Evolutionary conservation across 805 yeast species (phyloP).

Genomic region (Metschnikowia matae): DNA sequence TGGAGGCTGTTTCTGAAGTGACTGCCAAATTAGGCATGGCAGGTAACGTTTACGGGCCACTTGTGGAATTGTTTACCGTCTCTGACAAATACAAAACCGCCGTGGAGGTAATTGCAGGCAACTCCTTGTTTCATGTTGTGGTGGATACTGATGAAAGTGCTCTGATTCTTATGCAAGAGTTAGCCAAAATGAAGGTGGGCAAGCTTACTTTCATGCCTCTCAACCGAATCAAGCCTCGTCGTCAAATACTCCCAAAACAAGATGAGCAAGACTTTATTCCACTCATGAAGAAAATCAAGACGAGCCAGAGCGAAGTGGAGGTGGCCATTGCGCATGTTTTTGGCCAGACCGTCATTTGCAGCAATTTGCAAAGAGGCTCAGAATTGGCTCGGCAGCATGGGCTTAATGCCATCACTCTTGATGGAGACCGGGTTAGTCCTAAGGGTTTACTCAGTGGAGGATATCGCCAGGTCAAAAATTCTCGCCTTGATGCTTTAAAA

Average conservation of each 20-base stretch:
- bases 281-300: constrained; percentile 67
- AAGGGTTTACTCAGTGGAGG: constrained; percentile 90
- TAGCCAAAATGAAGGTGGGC: constrained; percentile 67
- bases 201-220: constrained; percentile 90
- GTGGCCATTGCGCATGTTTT: constrained; percentile 76
- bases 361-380: constrained; percentile 62
- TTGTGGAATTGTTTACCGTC: constrained; percentile 79
- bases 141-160: constrained; percentile 89
- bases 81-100: constrained; percentile 81
- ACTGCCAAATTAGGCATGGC: constrained; percentile 53
- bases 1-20: constrained; percentile 64
- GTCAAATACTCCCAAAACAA: constrained; percentile 54
- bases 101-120: constrained; percentile 86
- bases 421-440: constrained; percentile 85
- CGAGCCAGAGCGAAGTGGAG: constrained; percentile 46
- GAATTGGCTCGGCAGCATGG: constrained; percentile 58
- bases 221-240: constrained; percentile 52
- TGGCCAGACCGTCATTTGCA: constrained; percentile 75
- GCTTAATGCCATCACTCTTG: constrained; percentile 78
- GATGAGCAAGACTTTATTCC: constrained; percentile 64
- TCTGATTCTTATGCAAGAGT: constrained; percentile 67
- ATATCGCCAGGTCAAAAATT: constrained; percentile 60
- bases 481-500: constrained; percentile 69
- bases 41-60: constrained; percentile 68
- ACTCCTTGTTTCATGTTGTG: constrained; percentile 78